A percentile compares a stretch with the other conserved stretches of the same genome.
Evolutionary conservation across 805 yeast species (phyloP).

Genomic region (Cyberlindnera veronae): DNA sequence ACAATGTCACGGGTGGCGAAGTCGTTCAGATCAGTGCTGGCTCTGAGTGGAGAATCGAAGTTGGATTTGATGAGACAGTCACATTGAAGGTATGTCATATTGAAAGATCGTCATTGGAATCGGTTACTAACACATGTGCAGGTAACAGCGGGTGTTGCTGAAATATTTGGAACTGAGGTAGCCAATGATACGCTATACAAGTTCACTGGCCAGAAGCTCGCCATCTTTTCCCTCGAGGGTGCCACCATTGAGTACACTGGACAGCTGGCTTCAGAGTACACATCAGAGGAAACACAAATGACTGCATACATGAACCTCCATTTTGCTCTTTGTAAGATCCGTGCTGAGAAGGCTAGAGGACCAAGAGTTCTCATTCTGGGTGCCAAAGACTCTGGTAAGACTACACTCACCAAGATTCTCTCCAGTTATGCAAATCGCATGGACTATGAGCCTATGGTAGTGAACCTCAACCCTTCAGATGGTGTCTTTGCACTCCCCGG

Average conservation of each 20-base stretch:
- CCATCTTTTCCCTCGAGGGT: conserved; percentile 63
- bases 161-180: conserved; percentile 90
- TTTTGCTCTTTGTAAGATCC: conserved; percentile 63
- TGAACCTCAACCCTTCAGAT: conserved; percentile 73
- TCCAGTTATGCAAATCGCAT: conserved; percentile 73
- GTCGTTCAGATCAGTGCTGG: conserved; percentile 27
- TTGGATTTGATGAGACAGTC: conserved; percentile 47
- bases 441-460: conserved; percentile 64
- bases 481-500: conserved; percentile 82
- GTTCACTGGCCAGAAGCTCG: conserved; percentile 52
- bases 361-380: conserved; percentile 69
- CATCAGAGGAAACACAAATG: conserved; percentile 70
- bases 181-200: conserved; percentile 63
- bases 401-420: conserved; percentile 66
- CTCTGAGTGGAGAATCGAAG: conserved; percentile 78
- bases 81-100: conserved; percentile 34
- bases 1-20: conserved; percentile 8
- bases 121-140: background rate
- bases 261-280: conserved; percentile 51
- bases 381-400: conserved; percentile 69
- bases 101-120: no score
- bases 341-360: conserved; percentile 32
- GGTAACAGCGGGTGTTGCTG: conserved; percentile 69
- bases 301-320: conserved; percentile 63
- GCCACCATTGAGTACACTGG: conserved; percentile 44